A percentile compares a stretch with the other conserved stretches of the same genome.
Conservation (phyloP, 139 green algal species). For the Closterium sp. region DNA sequence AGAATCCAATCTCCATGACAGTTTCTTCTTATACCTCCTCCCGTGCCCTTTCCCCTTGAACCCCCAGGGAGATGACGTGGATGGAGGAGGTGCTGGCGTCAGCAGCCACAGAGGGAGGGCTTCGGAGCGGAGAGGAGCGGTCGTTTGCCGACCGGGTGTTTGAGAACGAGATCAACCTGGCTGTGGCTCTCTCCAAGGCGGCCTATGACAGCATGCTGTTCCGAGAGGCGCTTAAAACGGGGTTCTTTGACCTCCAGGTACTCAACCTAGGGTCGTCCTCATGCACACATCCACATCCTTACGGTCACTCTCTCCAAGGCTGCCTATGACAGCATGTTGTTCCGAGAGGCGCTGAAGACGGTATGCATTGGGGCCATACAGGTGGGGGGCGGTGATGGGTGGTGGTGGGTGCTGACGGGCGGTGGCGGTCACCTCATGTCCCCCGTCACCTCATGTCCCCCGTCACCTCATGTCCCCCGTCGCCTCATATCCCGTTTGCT, state of each 20-base stretch:
- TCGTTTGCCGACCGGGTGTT: constrained; percentile 86
- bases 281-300: constrained; percentile 42
- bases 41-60: not conserved
- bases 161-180: constrained; percentile 87
- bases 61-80: constrained; percentile 80
- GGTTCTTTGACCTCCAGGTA: constrained; percentile 73
- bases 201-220: constrained; percentile 88
- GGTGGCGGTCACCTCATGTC: no score
- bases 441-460: no score
- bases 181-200: constrained; percentile 57
- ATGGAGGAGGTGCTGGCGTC: constrained; percentile 78
- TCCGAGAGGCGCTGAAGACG: constrained; percentile 94
- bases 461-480: no score
- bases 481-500: no score
- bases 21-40: not conserved
- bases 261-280: no score
- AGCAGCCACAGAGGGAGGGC: constrained; percentile 3
- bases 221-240: constrained; percentile 87
- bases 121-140: constrained; percentile 37
- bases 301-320: constrained; percentile 59
- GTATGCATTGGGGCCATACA: no score
- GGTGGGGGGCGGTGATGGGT: no score
- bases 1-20: no score
- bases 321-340: constrained; percentile 83
- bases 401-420: no score